These are phyloP conservation scores for Chondrus crispus DNA, from an alignment of 23 red algal species.

Conservation along the genomic window DNA sequence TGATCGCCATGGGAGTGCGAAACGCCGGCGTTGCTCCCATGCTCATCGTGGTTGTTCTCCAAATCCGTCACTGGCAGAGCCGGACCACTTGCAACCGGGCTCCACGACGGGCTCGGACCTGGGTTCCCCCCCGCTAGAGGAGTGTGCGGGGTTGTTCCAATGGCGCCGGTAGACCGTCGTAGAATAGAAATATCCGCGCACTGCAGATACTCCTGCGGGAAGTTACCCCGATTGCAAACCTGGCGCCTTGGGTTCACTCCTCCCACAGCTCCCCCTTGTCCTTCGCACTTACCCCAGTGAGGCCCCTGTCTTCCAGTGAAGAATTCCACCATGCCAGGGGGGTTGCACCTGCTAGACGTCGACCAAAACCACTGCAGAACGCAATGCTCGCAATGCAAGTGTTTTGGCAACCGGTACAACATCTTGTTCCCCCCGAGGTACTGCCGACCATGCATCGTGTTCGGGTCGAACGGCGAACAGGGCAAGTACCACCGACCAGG, in stretches of 20 bases:
- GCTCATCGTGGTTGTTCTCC: no score
- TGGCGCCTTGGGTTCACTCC: not conserved
- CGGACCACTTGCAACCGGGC: no score
- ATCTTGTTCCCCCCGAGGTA: not conserved
- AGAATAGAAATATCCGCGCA: constrained; percentile 37
- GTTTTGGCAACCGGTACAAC: constrained; percentile 28
- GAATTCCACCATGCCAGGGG: constrained; percentile 52
- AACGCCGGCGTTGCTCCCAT: no score
- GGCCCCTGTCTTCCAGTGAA: constrained; percentile 24
- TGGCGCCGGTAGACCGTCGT: no score
- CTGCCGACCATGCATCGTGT: not conserved
- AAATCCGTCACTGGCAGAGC: no score
- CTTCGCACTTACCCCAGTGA: constrained; percentile 16
- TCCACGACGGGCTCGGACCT: no score
- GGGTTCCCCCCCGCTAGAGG: no score
- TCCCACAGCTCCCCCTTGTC: constrained; percentile 39
- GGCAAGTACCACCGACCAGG: constrained; percentile 70
- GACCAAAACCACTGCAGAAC: constrained; percentile 69
- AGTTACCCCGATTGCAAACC: not conserved
- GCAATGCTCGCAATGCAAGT: constrained; percentile 50
- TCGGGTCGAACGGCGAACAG: constrained; percentile 1
- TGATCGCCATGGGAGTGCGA: no score
- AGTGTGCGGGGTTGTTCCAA: no score
- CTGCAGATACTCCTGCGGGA: constrained; percentile 58
- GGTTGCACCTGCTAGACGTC: constrained; percentile 51